These are phyloP conservation scores for Talaromyces funiculosus DNA, from an alignment of 2,329 filamentous ascomycete species.

Conservation along the genomic window DNA sequence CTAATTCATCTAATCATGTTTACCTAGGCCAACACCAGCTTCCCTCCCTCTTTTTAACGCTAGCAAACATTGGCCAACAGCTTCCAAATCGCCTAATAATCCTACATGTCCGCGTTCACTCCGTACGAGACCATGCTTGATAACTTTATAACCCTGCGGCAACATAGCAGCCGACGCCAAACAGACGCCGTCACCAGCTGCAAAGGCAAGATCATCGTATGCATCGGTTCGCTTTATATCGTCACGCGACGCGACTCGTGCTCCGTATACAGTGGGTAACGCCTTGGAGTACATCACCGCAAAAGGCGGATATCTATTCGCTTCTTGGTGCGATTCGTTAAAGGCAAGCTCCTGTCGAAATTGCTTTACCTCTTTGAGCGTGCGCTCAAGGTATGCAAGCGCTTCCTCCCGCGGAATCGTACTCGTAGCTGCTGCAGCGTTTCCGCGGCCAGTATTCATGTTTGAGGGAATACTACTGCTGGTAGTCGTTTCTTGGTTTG, in stretches of 20 bases:
- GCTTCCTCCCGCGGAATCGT: slow-evolving; percentile 53
- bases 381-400: slow-evolving; percentile 66
- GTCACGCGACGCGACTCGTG: slow-evolving; percentile 66
- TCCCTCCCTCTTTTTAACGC: slow-evolving; percentile 62
- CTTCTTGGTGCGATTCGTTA: slow-evolving; percentile 50
- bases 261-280: slow-evolving; percentile 77
- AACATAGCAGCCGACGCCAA: slow-evolving; percentile 80
- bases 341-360: slow-evolving; percentile 74
- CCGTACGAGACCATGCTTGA: slow-evolving; percentile 66
- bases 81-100: slow-evolving; percentile 76
- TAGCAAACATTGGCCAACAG: slow-evolving; percentile 67
- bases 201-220: slow-evolving; percentile 83
- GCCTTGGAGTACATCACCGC: slow-evolving; percentile 82
- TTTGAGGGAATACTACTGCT: slow-evolving; percentile 20
- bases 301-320: slow-evolving; percentile 76
- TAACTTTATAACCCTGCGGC: slow-evolving; percentile 70
- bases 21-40: slow-evolving; percentile 60
- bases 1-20: too few relatives aligned
- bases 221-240: slow-evolving; percentile 69
- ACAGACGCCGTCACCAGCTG: slow-evolving; percentile 82
- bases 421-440: slow-evolving; percentile 22
- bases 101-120: slow-evolving; percentile 84
- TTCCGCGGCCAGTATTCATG: background rate
- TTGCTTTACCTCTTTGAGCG: slow-evolving; percentile 61
- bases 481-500: slow-evolving; percentile 19